These are phyloP conservation scores for Friedmanniomyces simplex DNA, from an alignment of 495 filamentous ascomycete species.

Conservation along the genomic window DNA sequence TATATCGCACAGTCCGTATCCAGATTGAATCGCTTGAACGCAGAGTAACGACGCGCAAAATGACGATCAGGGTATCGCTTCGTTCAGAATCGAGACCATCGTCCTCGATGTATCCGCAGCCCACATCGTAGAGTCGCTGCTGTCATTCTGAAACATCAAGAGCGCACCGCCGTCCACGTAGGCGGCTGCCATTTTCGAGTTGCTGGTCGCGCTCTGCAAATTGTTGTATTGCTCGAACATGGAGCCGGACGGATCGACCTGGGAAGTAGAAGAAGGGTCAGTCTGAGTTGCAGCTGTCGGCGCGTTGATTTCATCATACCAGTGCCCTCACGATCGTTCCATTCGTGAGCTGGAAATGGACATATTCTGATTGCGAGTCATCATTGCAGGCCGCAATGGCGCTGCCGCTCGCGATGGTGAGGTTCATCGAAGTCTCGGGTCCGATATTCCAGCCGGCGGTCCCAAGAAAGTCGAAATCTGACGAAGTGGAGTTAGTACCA, in stretches of 20 bases:
- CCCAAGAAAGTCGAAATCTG: neutral
- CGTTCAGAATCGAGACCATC: neutral
- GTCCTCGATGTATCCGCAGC: neutral
- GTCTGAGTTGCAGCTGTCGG: neutral
- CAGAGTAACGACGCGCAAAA: neutral
- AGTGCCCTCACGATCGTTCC: neutral
- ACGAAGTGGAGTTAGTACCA: too few relatives aligned
- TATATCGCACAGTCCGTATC: neutral
- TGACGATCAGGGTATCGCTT: neutral
- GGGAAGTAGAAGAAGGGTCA: neutral
- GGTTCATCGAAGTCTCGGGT: neutral
- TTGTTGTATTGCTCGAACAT: neutral
- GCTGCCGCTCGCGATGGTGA: neutral
- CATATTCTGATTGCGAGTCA: slow-evolving; percentile 5
- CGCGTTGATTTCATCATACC: neutral
- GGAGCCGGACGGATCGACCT: neutral
- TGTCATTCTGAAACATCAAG: slow-evolving; percentile 4
- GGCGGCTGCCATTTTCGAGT: neutral
- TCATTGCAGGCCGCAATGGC: slow-evolving; percentile 8
- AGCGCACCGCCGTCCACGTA: slow-evolving; percentile 5
- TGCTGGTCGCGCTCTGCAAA: neutral
- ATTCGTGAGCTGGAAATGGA: neutral
- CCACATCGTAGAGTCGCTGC: slow-evolving; percentile 2
- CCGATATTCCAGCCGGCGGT: neutral
- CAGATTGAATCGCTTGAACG: neutral